Evolutionary conservation across 2,329 filamentous ascomycete species (phyloP).

Genomic region (Monosporascus sp.): DNA sequence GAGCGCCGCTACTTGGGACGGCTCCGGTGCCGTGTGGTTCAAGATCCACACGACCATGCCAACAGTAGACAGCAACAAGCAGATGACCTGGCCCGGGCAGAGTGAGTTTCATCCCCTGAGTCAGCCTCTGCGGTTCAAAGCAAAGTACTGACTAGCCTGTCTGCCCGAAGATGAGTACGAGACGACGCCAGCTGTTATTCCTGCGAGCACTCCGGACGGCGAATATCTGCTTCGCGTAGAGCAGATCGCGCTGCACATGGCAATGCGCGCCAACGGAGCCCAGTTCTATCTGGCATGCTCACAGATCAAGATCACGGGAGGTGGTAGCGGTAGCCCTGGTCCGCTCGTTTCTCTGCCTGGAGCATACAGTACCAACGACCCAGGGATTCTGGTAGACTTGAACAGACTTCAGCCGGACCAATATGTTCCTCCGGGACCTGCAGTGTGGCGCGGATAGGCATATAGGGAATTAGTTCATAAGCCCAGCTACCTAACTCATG

Average conservation of each 20-base stretch:
- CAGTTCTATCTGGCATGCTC: slow-evolving; percentile 35
- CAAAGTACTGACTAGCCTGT: not conserved
- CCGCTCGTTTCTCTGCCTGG: slow-evolving; percentile 27
- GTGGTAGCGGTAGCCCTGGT: slow-evolving; percentile 26
- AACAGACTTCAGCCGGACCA: slow-evolving; percentile 16
- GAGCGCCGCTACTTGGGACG: slow-evolving; percentile 29
- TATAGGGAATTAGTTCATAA: not conserved
- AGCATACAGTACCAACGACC: slow-evolving; percentile 27
- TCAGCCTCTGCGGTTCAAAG: not conserved
- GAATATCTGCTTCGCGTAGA: slow-evolving; percentile 36
- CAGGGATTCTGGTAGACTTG: slow-evolving; percentile 28
- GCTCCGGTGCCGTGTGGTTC: slow-evolving; percentile 32
- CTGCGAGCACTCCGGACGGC: slow-evolving; percentile 26
- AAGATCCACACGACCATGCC: slow-evolving; percentile 34
- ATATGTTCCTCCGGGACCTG: slow-evolving; percentile 25
- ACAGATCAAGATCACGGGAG: slow-evolving; percentile 32
- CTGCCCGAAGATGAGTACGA: slow-evolving; percentile 23
- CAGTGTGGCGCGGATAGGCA: slow-evolving; percentile 14
- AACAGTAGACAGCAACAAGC: slow-evolving; percentile 39
- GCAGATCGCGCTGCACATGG: slow-evolving; percentile 34
- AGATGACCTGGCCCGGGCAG: slow-evolving; percentile 35
- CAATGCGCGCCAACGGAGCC: slow-evolving; percentile 27
- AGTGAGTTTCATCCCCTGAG: slow-evolving; percentile 16
- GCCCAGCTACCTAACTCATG: too few relatives aligned
- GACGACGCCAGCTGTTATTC: slow-evolving; percentile 29